phyloP scores from a whole-genome alignment of 768 basidiomycete genomes.

The Boletus rufocinnamomeus region DNA sequence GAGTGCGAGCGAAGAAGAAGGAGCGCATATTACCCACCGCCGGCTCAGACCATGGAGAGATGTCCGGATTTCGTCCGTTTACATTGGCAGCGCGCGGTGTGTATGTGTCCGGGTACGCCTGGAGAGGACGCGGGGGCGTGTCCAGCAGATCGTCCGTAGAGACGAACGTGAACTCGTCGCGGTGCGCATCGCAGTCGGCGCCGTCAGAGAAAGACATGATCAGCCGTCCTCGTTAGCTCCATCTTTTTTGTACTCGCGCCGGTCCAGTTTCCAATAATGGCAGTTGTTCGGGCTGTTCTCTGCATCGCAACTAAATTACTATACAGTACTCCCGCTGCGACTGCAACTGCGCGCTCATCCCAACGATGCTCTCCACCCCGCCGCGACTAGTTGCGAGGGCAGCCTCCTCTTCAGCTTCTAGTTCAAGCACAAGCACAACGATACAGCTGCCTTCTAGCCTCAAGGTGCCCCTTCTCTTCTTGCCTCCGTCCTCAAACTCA shows the following conservation, averaged over 20 bases:
- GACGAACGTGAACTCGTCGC: constrained; percentile 15
- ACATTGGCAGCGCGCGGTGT: neutral
- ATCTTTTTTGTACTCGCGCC: constrained; percentile 1
- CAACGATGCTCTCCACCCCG: constrained; percentile 7
- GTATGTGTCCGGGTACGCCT: constrained; percentile 15
- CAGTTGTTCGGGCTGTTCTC: constrained; percentile 7
- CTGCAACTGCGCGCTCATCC: constrained; percentile 8
- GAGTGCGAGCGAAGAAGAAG: constrained; percentile 3
- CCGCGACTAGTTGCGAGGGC: constrained; percentile 14
- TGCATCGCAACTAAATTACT: constrained; percentile 14
- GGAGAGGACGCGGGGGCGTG: constrained; percentile 2
- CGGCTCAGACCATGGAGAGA: constrained; percentile 25
- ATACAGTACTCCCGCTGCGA: neutral
- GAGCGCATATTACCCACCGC: constrained; percentile 11
- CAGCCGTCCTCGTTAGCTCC: neutral
- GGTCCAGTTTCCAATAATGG: constrained; percentile 13
- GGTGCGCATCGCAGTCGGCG: neutral
- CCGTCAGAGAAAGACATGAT: constrained; percentile 19
- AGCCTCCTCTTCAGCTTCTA: constrained; percentile 44
- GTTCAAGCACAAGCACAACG: constrained; percentile 37
- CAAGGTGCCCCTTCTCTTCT: constrained; percentile 42
- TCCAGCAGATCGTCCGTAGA: constrained; percentile 8
- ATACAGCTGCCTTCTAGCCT: constrained; percentile 45
- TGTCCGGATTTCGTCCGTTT: constrained; percentile 15
- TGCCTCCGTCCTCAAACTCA: neutral